Conservation (phyloP, 2,329 filamentous ascomycete species). For the Ascocoryne sarcoides region DNA sequence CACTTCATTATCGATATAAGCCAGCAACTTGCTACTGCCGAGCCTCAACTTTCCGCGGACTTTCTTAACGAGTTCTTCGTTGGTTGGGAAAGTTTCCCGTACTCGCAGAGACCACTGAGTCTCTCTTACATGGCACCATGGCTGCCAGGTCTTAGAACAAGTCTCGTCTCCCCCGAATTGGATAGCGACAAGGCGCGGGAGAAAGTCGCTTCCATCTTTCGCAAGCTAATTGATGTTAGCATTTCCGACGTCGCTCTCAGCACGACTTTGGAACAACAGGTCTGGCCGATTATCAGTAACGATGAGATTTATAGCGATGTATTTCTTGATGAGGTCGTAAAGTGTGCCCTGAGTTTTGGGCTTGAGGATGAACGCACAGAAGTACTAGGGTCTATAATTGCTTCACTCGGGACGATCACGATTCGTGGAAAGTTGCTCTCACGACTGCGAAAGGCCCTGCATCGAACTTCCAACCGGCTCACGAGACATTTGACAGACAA, state of each 20-base stretch:
- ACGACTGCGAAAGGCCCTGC: slow-evolving; percentile 56
- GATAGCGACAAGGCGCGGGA: slow-evolving; percentile 60
- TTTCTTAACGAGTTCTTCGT: slow-evolving; percentile 68
- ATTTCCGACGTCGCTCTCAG: slow-evolving; percentile 50
- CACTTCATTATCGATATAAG: slow-evolving; percentile 59
- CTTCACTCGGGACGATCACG: slow-evolving; percentile 55
- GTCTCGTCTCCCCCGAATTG: slow-evolving; percentile 47
- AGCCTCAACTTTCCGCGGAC: slow-evolving; percentile 59
- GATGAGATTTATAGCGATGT: slow-evolving; percentile 60
- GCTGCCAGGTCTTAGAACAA: slow-evolving; percentile 52
- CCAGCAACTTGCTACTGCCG: slow-evolving; percentile 50
- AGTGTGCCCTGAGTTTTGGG: slow-evolving; percentile 50
- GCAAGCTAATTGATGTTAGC: slow-evolving; percentile 58
- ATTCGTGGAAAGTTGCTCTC: slow-evolving; percentile 57
- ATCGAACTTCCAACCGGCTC: slow-evolving; percentile 57
- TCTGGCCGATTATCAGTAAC: slow-evolving; percentile 56
- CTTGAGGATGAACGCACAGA: slow-evolving; percentile 51
- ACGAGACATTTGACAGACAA: slow-evolving; percentile 58
- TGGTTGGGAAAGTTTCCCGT: slow-evolving; percentile 60
- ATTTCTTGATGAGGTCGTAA: slow-evolving; percentile 58
- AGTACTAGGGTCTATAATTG: slow-evolving; percentile 52
- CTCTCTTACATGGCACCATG: slow-evolving; percentile 64
- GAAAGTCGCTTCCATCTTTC: slow-evolving; percentile 53
- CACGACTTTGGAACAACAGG: slow-evolving; percentile 53
- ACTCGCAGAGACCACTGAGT: slow-evolving; percentile 57